Conservation (phyloP, 148 eudicot species). For the Beta vulgaris region DNA sequence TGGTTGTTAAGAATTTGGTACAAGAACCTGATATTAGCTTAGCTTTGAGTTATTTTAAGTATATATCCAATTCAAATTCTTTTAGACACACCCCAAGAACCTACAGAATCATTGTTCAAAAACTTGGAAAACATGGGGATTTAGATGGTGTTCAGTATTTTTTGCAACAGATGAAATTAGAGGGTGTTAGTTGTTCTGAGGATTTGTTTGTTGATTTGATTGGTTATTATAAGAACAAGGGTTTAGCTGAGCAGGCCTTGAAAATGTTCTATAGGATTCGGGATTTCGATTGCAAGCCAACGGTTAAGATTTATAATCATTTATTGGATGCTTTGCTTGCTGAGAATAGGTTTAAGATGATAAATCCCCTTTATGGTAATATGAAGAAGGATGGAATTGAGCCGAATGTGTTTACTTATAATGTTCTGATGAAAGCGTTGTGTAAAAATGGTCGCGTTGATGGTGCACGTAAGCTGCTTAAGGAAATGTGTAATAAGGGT, state of each 20-base stretch:
- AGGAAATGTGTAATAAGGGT: conserved; percentile 76
- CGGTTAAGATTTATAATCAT: conserved; percentile 76
- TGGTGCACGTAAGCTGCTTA: conserved; percentile 69
- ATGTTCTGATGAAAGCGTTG: conserved; percentile 79
- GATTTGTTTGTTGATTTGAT: conserved; percentile 68
- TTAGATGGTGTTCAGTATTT: conserved; percentile 77
- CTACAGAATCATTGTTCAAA: conserved; percentile 66
- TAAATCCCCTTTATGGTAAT: conserved; percentile 58
- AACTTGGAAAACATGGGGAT: conserved; percentile 50
- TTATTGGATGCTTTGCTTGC: conserved; percentile 74
- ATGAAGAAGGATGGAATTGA: conserved; percentile 85
- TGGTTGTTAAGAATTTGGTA: conserved; percentile 51
- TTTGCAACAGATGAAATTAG: conserved; percentile 76
- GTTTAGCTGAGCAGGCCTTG: conserved; percentile 67
- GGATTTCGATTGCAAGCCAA: conserved; percentile 68
- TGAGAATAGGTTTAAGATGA: conserved; percentile 68
- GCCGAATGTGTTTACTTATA: conserved; percentile 82
- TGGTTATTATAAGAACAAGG: conserved; percentile 42
- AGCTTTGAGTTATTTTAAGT: conserved; percentile 66
- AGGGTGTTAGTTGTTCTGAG: conserved; percentile 60
- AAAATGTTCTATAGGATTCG: conserved; percentile 68
- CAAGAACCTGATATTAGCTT: conserved; percentile 42
- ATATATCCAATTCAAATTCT: conserved; percentile 42
- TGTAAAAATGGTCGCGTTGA: conserved; percentile 70
- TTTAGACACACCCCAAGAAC: conserved; percentile 69